phyloP scores from a whole-genome alignment of 1,284 basidiomycete genomes.

The Naganishia sp. region DNA sequence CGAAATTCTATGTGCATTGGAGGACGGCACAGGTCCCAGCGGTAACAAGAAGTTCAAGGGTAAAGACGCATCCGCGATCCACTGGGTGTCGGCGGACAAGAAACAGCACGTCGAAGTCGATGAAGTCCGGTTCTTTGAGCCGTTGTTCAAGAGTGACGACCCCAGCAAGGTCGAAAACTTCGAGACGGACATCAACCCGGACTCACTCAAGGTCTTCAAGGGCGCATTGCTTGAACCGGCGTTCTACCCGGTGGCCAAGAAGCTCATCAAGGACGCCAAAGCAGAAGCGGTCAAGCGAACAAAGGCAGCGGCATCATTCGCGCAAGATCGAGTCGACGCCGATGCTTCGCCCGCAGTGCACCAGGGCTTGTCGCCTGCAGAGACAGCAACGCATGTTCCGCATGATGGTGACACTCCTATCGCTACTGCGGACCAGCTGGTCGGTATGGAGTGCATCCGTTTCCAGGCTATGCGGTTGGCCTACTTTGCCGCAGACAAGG shows the following conservation, averaged over 20 bases:
- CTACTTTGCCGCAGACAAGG: slow-evolving; percentile 92
- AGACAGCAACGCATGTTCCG: slow-evolving; percentile 28
- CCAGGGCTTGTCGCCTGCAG: slow-evolving; percentile 31
- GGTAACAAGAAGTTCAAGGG: slow-evolving; percentile 42
- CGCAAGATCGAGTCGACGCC: slow-evolving; percentile 47
- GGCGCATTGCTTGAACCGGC: slow-evolving; percentile 85
- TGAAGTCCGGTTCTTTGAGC: slow-evolving; percentile 90
- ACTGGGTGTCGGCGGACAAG: slow-evolving; percentile 84
- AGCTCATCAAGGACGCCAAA: slow-evolving; percentile 66
- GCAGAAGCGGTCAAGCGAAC: slow-evolving; percentile 65
- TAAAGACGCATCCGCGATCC: slow-evolving; percentile 92
- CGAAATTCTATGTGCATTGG: slow-evolving; percentile 77
- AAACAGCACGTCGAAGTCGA: slow-evolving; percentile 80
- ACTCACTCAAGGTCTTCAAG: slow-evolving; percentile 76
- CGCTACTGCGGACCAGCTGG: slow-evolving; percentile 74
- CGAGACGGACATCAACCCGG: slow-evolving; percentile 75
- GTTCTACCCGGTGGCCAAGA: slow-evolving; percentile 81
- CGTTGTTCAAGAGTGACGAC: slow-evolving; percentile 90
- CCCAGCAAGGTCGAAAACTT: slow-evolving; percentile 77
- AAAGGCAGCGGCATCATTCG: slow-evolving; percentile 61
- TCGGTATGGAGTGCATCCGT: slow-evolving; percentile 89
- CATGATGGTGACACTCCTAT: slow-evolving; percentile 56
- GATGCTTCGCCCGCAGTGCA: slow-evolving; percentile 45
- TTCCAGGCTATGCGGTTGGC: slow-evolving; percentile 97
- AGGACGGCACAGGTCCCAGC: slow-evolving; percentile 60